A percentile compares a stretch with the other conserved stretches of the same genome.
Conservation (phyloP, 768 basidiomycete genomes). For the Tephrocybe sp. region DNA sequence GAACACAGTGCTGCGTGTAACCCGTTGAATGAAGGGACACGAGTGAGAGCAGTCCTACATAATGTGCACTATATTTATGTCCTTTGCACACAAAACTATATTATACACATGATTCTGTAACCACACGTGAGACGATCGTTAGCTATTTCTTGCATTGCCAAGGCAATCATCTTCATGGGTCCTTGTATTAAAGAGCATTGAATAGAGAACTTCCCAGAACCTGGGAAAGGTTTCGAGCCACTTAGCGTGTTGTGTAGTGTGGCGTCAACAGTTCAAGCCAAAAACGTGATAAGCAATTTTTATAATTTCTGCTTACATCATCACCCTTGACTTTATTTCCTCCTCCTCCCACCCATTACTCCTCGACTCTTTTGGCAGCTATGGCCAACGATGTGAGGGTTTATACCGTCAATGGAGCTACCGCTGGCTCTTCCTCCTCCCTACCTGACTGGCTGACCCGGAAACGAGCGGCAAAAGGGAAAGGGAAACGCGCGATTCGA, state of each 20-base stretch:
- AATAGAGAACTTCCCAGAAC: too few relatives aligned
- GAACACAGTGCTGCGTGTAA: slow-evolving; percentile 1
- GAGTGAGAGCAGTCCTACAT: neutral
- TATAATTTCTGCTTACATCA: slow-evolving; percentile 7
- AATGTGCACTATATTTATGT: slow-evolving; percentile 20
- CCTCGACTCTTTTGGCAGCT: neutral
- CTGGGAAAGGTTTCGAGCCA: too few relatives aligned
- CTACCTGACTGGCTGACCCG: slow-evolving; percentile 93
- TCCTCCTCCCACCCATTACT: neutral
- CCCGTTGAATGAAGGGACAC: slow-evolving; percentile 6
- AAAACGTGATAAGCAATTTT: slow-evolving; percentile 7
- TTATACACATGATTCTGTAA: slow-evolving; percentile 9
- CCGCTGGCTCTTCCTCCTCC: slow-evolving; percentile 83
- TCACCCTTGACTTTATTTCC: neutral
- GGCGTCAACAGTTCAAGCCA: too few relatives aligned
- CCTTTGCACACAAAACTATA: slow-evolving; percentile 17
- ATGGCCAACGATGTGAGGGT: slow-evolving; percentile 59
- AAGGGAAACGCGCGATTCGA: slow-evolving; percentile 62
- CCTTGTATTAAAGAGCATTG: too few relatives aligned
- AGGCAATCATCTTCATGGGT: too few relatives aligned
- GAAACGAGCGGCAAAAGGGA: slow-evolving; percentile 62
- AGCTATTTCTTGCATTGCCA: too few relatives aligned
- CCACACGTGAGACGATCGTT: neutral
- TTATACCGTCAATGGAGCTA: slow-evolving; percentile 94
- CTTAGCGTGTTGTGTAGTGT: too few relatives aligned